phyloP scores from a whole-genome alignment of 139 green algal genomes.

The Microglena sp. region DNA sequence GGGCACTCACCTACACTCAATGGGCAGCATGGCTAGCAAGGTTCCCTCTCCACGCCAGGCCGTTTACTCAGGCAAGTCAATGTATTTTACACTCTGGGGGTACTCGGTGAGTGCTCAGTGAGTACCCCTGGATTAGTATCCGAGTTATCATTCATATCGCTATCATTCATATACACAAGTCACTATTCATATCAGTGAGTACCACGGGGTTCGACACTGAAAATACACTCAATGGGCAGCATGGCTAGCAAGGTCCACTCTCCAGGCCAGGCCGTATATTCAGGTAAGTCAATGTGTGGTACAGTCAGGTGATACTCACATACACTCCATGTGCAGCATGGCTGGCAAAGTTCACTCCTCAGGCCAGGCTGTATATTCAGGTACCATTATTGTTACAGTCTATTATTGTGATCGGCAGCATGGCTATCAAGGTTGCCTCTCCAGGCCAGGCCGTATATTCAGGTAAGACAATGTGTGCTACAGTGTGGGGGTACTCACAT shows the following conservation, averaged over 20 bases:
- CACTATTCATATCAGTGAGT: no score
- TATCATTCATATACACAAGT: no score
- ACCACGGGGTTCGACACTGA: no score
- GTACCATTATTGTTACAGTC: background rate
- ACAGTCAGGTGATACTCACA: background rate
- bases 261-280: constrained; percentile 52
- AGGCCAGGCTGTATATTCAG: constrained; percentile 51
- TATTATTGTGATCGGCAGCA: constrained; percentile 50
- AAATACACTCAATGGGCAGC: no score
- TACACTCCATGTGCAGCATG: constrained; percentile 20
- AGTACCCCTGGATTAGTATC: background rate
- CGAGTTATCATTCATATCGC: background rate
- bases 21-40: background rate
- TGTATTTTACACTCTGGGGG: background rate
- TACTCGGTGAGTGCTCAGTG: background rate
- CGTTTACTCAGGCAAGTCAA: background rate
- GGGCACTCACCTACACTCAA: background rate
- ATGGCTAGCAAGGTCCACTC: constrained; percentile 42
- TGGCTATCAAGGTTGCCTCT: constrained; percentile 58
- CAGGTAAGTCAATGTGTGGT: constrained; percentile 6
- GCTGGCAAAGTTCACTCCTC: constrained; percentile 36
- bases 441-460: constrained; percentile 56
- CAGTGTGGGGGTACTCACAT: background rate
- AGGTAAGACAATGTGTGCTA: constrained; percentile 8
- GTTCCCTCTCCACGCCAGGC: background rate